Conservation (phyloP, 768 basidiomycete genomes). For the Boletus reticulatus region DNA sequence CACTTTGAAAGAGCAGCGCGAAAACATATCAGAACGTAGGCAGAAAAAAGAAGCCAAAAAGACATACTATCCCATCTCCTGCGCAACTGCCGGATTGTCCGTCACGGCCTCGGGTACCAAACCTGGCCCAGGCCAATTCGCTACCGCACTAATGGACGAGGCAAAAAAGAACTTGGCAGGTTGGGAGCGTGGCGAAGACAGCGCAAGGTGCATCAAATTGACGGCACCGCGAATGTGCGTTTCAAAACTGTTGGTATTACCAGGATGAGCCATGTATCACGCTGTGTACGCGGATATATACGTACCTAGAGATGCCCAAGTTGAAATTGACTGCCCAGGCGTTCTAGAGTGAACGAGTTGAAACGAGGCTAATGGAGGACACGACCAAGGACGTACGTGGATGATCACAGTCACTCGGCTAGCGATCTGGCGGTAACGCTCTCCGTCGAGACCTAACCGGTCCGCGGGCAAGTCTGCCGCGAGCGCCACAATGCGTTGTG, state of each 20-base stretch:
- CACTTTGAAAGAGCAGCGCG: conserved; percentile 1
- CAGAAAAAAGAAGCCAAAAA: neutral
- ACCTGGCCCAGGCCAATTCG: conserved; percentile 18
- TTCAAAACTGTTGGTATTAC: conserved; percentile 32
- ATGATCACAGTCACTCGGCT: conserved; percentile 42
- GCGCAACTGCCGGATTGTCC: conserved; percentile 25
- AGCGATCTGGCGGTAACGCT: conserved; percentile 36
- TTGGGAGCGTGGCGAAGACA: conserved; percentile 32
- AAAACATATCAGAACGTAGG: neutral
- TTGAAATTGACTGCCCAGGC: conserved; percentile 61
- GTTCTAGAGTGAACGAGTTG: conserved; percentile 32
- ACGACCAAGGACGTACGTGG: conserved; percentile 32
- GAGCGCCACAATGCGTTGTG: conserved; percentile 37
- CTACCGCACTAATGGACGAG: conserved; percentile 42
- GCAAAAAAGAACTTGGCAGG: conserved; percentile 49
- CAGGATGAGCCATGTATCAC: conserved; percentile 1
- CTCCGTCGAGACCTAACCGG: conserved; percentile 39
- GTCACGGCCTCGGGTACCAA: conserved; percentile 24
- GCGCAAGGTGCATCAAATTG: conserved; percentile 49
- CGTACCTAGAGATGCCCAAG: conserved; percentile 31
- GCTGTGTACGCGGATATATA: neutral
- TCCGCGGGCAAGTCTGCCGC: conserved; percentile 42
- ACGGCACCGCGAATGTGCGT: conserved; percentile 47
- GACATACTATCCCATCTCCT: conserved; percentile 35
- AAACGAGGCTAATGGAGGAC: neutral